These are phyloP conservation scores for Penicillium chermesinum DNA, from an alignment of 495 filamentous ascomycete genomes.

Conservation along the genomic window DNA sequence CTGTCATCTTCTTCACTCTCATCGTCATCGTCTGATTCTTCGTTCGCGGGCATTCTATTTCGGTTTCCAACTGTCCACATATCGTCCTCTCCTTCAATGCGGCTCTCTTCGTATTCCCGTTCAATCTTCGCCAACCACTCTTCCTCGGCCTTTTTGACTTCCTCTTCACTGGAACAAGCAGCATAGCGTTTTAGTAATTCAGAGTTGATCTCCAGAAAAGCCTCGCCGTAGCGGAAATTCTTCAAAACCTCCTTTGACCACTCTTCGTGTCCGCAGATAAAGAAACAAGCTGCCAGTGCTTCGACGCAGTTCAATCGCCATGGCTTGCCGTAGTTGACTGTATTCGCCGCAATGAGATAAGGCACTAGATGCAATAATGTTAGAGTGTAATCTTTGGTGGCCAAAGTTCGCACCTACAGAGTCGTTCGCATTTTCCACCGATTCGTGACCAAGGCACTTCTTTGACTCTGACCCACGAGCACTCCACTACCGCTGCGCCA, in stretches of 20 bases:
- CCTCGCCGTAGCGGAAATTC: conserved; percentile 80
- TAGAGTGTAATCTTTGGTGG: background rate
- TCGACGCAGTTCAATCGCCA: conserved; percentile 94
- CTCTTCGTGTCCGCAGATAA: conserved; percentile 83
- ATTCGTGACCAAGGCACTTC: conserved; percentile 90
- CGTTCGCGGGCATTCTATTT: conserved; percentile 55
- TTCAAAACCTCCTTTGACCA: conserved; percentile 82
- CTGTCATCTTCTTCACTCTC: conserved; percentile 53
- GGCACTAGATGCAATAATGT: conserved; percentile 48
- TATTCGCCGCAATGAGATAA: conserved; percentile 93
- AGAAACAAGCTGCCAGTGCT: conserved; percentile 86
- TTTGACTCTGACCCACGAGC: conserved; percentile 86
- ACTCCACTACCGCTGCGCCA: conserved; percentile 94
- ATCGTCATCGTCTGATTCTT: conserved; percentile 45
- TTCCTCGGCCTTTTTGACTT: conserved; percentile 78
- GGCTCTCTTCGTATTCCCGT: conserved; percentile 76
- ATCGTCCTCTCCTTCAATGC: conserved; percentile 58
- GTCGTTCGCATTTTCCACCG: conserved; percentile 88
- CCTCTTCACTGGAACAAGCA: conserved; percentile 74
- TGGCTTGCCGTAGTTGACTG: conserved; percentile 94
- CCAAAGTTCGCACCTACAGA: conserved; percentile 43
- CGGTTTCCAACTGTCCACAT: conserved; percentile 83
- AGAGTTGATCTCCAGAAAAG: conserved; percentile 84
- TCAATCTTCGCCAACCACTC: conserved; percentile 88
- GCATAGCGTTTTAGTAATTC: conserved; percentile 80